Evolutionary conservation across 345 rosid genomes (phyloP), one percentile per base, ranked within the genome.

Genomic region (Pugionium cornutum): DNA sequence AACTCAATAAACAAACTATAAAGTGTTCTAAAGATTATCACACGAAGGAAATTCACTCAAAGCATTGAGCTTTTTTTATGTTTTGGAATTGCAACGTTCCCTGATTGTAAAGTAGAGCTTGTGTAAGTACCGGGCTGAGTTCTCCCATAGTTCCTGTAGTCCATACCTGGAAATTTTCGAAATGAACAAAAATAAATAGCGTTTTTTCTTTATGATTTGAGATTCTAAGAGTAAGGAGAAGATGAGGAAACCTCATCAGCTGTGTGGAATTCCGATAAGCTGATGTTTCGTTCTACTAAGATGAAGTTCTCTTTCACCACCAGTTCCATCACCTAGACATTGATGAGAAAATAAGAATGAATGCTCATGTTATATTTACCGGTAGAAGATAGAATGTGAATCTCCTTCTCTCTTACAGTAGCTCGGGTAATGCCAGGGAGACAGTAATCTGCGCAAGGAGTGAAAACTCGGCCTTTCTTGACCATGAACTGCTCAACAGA

Each of bases 121-220:
- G 36, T 11, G 54, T 46, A 51, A n/a, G 82, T 70, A 85, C 96
- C 61, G 94, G 96, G 49, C 84, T 86, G 50, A 91, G 82, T 79
- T 91, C 96, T 76, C 97, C 96, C 96, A 88, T 88, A 18, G 98
- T 91, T 73, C 96, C 96, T 1, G 96, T 91, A 10, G 98, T 88
- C 89, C 89, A 91, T 36, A 85, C 94, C 97, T 91, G 79, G 50
- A 9, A 33, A 26, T 4, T 2, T 35, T 49, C 34, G 9, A 35
- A 9, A 44, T 11, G 25, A 32, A 30, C 32, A 34, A 25, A 18
- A 47, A 36, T 3, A 9, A 1, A 54, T 45, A 11, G 32, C 18
- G 18, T 18, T 18, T 18, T 1, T 25, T 32, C 9, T 40, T 57
- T 9, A 26, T 68, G 36, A 41, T 50, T 6, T 6, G 0, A 58